These are phyloP conservation scores for Penicillium canescens DNA, from an alignment of 495 filamentous ascomycete species.

Conservation along the genomic window DNA sequence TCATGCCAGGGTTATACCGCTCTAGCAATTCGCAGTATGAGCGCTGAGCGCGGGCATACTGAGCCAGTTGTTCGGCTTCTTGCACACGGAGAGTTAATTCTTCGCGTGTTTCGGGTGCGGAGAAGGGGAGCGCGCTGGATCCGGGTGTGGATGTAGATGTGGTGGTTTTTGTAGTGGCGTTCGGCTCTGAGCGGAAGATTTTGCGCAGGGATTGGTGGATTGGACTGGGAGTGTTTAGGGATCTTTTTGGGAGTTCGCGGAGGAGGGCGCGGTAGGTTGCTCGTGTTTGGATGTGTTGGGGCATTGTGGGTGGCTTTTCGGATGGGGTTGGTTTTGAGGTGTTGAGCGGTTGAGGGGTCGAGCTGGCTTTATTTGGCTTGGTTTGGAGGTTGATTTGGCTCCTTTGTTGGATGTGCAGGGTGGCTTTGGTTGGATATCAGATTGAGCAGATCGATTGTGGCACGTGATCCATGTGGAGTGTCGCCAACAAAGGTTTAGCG, in stretches of 20 bases:
- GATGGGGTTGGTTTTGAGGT: constrained; percentile 1
- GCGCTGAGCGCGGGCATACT: constrained; percentile 80
- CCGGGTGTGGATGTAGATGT: constrained; percentile 12
- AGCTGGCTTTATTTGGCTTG: neutral
- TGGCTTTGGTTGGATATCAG: too few species aligned
- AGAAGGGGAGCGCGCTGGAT: constrained; percentile 9
- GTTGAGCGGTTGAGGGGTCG: constrained; percentile 3
- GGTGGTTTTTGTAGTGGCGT: constrained; percentile 14
- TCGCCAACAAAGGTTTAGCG: too few species aligned
- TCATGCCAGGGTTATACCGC: constrained; percentile 89
- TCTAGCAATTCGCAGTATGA: constrained; percentile 78
- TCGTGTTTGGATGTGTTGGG: constrained; percentile 52
- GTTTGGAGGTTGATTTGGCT: neutral
- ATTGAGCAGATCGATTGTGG: too few species aligned
- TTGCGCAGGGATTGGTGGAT: constrained; percentile 61
- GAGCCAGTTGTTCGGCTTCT: constrained; percentile 72
- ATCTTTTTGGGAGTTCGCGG: constrained; percentile 80
- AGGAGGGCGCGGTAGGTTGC: constrained; percentile 87
- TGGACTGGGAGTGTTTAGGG: constrained; percentile 55
- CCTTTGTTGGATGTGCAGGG: neutral
- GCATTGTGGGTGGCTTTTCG: constrained; percentile 10
- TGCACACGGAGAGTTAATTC: constrained; percentile 38
- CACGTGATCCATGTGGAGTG: too few species aligned
- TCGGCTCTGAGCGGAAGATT: constrained; percentile 35
- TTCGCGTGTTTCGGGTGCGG: constrained; percentile 9